These are phyloP conservation scores for Populus nigra DNA, from an alignment of 345 rosid genomes.

Conservation along the genomic window DNA sequence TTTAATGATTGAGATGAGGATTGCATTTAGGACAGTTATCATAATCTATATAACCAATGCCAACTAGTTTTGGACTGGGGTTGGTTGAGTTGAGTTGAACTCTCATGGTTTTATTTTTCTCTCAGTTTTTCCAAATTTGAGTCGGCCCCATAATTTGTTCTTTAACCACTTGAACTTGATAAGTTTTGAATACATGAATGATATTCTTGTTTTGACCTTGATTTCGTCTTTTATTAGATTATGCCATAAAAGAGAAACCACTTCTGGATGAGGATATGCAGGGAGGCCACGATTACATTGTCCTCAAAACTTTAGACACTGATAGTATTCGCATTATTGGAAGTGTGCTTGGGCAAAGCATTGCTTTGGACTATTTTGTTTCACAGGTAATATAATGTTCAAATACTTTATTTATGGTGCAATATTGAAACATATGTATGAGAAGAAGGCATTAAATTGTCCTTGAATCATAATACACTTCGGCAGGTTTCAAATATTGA, in stretches of 20 bases:
- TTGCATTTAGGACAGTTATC: neutral
- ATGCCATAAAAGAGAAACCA: constrained; percentile 82
- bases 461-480: neutral
- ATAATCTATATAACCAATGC: neutral
- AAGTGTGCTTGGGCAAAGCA: constrained; percentile 93
- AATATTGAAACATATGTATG: neutral
- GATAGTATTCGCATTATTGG: constrained; percentile 84
- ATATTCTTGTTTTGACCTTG: constrained; percentile 19
- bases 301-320: constrained; percentile 71
- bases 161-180: neutral
- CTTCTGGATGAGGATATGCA: constrained; percentile 64
- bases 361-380: constrained; percentile 89
- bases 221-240: constrained; percentile 47
- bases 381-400: constrained; percentile 56
- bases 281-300: constrained; percentile 78
- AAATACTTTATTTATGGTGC: neutral
- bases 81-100: neutral
- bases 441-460: neutral
- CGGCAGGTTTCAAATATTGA: neutral
- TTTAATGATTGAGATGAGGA: neutral
- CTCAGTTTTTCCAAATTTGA: neutral
- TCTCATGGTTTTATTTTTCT: neutral
- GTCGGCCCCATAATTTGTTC: neutral
- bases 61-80: neutral
- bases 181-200: constrained; percentile 4